Percentiles rank a stretch among this genome's conserved stretches.
Conservation (phyloP, 352 stramenopile genomes). For the Pythium plurisporium region DNA sequence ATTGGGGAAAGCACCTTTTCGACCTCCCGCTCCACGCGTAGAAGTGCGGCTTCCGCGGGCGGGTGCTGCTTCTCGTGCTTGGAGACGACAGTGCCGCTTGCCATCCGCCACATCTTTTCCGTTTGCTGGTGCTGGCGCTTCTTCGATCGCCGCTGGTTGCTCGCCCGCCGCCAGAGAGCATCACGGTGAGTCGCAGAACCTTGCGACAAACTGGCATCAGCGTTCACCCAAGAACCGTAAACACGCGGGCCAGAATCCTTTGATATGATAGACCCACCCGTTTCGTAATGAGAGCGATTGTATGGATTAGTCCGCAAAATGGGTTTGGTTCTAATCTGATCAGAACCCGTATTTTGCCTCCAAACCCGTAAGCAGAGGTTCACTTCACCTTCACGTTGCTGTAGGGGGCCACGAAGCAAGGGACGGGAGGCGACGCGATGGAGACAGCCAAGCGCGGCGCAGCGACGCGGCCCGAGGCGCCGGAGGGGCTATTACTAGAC, state of each 20-base stretch:
- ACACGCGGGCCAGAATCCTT: not conserved
- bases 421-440: not conserved
- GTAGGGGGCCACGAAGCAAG: constrained; percentile 5
- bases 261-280: not conserved
- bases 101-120: too few species aligned
- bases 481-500: constrained; percentile 65
- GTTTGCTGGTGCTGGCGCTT: too few species aligned
- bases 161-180: not conserved
- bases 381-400: constrained; percentile 15
- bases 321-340: not conserved
- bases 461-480: constrained; percentile 13
- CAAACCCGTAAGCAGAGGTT: not conserved
- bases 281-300: not conserved
- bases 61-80: too few species aligned
- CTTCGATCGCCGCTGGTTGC: not conserved
- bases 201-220: constrained; percentile 16
- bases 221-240: not conserved
- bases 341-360: not conserved
- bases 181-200: not conserved
- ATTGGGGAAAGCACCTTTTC: not conserved
- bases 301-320: not conserved
- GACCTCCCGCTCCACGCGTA: too few species aligned
- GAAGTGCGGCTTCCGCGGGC: not conserved
- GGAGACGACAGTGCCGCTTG: too few species aligned
- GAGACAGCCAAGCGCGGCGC: not conserved